Evolutionary conservation across 306 rosid species (phyloP).

Genomic region (Delonix regia): DNA sequence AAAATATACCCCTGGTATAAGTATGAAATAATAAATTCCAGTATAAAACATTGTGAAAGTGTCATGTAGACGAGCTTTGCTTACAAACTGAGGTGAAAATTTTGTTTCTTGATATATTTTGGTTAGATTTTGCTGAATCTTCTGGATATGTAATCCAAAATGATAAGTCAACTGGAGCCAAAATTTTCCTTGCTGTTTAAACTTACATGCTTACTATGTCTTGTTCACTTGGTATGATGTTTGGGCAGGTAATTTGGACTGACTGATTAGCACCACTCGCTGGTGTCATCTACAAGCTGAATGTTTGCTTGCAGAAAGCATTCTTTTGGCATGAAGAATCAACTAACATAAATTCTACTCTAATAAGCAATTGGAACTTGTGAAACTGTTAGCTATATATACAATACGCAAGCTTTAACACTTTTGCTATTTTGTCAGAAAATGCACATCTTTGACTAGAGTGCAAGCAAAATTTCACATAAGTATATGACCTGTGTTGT

Average conservation of each 20-base stretch:
- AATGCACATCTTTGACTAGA: not conserved
- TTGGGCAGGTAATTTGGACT: too few species aligned
- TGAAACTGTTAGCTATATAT: not conserved
- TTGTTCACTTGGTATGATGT: too few species aligned
- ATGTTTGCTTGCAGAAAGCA: not conserved
- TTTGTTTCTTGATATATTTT: not conserved
- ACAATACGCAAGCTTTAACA: not conserved
- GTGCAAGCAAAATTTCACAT: not conserved
- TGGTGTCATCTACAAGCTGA: too few species aligned
- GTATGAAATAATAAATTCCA: not conserved
- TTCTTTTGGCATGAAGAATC: not conserved
- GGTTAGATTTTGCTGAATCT: too few species aligned
- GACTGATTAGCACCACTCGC: too few species aligned
- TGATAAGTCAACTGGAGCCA: too few species aligned
- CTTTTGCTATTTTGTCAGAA: not conserved
- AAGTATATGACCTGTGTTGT: not conserved
- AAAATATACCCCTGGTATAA: slow-evolving; percentile 18
- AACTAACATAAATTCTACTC: not conserved
- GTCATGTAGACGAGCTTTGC: not conserved
- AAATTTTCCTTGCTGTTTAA: too few species aligned
- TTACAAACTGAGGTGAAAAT: not conserved
- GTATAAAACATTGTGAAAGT: not conserved
- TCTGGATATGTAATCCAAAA: too few species aligned
- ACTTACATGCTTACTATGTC: too few species aligned
- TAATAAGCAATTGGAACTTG: not conserved